A percentile compares a stretch with the other conserved stretches of the same genome.
These are phyloP conservation scores for Trichoderma cornu-damae DNA, from an alignment of 2,329 filamentous ascomycete species.

Conservation along the genomic window DNA sequence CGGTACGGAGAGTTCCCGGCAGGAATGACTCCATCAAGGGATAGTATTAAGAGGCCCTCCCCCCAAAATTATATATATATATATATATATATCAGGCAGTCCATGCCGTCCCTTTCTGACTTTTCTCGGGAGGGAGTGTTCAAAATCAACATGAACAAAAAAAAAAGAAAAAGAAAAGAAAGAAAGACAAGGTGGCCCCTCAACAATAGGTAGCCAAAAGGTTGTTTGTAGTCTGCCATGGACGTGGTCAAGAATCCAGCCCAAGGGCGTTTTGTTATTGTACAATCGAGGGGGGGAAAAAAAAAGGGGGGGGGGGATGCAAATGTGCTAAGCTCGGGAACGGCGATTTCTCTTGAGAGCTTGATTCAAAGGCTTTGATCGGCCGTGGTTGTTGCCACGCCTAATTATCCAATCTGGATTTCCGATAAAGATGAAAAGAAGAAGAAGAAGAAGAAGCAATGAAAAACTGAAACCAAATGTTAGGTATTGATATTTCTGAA, in stretches of 20 bases:
- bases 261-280: background rate
- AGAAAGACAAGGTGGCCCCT: background rate
- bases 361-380: background rate
- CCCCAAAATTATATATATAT: too few species aligned
- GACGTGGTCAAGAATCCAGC: background rate
- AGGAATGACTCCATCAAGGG: background rate
- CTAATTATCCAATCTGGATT: constrained; percentile 12
- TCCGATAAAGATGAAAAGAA: background rate
- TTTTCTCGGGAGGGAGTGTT: background rate
- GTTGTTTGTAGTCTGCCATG: background rate
- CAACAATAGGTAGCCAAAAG: background rate
- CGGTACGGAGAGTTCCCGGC: background rate
- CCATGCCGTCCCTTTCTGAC: background rate
- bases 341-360: background rate
- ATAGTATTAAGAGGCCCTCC: background rate
- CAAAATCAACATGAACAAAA: background rate
- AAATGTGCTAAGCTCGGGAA: background rate
- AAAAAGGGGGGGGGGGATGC: too few species aligned
- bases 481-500: constrained; percentile 5
- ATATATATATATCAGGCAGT: background rate
- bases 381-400: background rate
- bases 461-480: background rate
- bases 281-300: background rate
- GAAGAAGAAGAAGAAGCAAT: too few species aligned
- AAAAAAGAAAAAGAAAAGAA: background rate